Base-by-base conservation (phyloP, 805 yeast genomes). In the Candida michaelii region DNA sequence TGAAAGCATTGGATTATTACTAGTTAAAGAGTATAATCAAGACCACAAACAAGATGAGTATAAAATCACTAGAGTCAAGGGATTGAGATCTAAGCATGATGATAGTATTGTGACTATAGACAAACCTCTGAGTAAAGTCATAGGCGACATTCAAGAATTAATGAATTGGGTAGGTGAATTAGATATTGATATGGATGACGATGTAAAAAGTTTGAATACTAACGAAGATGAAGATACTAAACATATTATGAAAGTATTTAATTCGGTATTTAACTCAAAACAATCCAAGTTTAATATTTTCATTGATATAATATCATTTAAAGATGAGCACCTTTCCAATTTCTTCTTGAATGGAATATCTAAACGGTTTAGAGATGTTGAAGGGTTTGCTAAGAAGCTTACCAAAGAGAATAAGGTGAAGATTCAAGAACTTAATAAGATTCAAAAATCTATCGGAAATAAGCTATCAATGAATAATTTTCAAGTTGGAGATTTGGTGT, bases 311-410 rank as follows among this genome's bases (percentile, higher is more conserved):
- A 51, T 64, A 7, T 45, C 62, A 4, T 66, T 67, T 46, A 60
- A 54, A 31, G 54, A 51, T 29, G 54, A 49, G 19, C 25, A 25
- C 12, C 49, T 44, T 8, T 51, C 56, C 12, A 54, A 52, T 30
- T 69, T 69, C 49, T 68, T 70, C 50, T 52, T 63, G 40, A 60
- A 63, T 40, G 73, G 74, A 0, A 66, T 89, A 2, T 74, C 82
- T 29, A 81, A 84, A 56, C 70, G 99, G 45, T 90, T 93, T 54
- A 79, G 77, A 42, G 98, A 91, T 56, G 95, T 91, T 39, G 98
- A 93, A 59, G 79, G 83, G 5, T 73, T 90, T 52, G 98, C 98
- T 2, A 82, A 93, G 54, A 85, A 80, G 55, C 73, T 87, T 46
- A 87, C 90, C 44, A 83, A 83, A 55, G 95, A 87, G 51, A 82